Evolutionary conservation across 2,329 filamentous ascomycete species (phyloP).

Genomic region (Colletotrichum sp.): DNA sequence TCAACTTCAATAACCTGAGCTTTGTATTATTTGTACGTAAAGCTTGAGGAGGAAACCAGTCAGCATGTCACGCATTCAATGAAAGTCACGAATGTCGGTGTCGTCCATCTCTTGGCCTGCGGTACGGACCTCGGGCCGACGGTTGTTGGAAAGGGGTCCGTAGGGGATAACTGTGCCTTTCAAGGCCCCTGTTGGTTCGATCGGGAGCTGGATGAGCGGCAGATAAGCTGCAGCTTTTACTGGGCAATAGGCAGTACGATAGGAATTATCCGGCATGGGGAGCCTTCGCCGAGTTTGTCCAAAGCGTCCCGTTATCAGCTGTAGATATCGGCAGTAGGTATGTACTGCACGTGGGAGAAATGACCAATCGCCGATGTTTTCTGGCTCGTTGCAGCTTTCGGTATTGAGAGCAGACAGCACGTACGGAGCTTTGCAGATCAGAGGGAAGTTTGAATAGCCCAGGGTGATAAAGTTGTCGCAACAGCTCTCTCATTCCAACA

Average conservation of each 20-base stretch:
- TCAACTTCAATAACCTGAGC: not conserved
- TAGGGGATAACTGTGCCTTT: not conserved
- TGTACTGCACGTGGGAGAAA: not conserved
- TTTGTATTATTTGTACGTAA: not conserved
- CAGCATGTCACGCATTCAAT: too few species aligned
- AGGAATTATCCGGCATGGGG: not conserved
- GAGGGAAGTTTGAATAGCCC: not conserved
- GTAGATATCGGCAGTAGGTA: not conserved
- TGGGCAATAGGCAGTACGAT: not conserved
- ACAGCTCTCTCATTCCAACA: rapidly evolving
- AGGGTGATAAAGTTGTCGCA: not conserved
- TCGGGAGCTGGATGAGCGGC: not conserved
- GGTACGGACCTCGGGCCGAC: not conserved
- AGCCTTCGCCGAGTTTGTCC: not conserved
- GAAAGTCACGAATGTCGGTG: not conserved
- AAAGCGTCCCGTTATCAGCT: not conserved
- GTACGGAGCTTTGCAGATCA: not conserved
- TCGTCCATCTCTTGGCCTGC: not conserved
- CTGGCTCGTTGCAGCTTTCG: not conserved
- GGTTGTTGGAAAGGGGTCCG: not conserved
- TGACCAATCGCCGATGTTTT: not conserved
- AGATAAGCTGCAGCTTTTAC: not conserved
- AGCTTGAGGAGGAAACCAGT: not conserved
- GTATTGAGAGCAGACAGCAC: not conserved
- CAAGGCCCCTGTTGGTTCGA: not conserved